Evolutionary conservation across 331 rosid genomes (phyloP).

Genomic region (Pyrus hybrid): DNA sequence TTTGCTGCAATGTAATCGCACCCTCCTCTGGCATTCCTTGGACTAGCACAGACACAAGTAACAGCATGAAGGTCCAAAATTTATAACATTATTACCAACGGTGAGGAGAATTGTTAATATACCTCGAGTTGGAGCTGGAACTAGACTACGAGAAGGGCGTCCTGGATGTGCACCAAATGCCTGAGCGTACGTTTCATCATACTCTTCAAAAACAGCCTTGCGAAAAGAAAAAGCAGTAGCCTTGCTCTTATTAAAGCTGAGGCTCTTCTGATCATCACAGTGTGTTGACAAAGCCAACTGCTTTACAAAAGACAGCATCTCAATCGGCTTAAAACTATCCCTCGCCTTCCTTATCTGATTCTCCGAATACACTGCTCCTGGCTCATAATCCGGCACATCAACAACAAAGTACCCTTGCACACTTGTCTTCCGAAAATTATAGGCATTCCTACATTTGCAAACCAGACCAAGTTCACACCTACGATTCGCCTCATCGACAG

Average conservation of each 20-base stretch:
- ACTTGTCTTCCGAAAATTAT: conserved; percentile 41
- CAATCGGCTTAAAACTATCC: conserved; percentile 47
- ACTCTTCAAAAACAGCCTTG: conserved; percentile 68
- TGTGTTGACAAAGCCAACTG: conserved; percentile 57
- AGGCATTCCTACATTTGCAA: conserved; percentile 64
- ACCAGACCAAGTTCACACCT: conserved; percentile 62
- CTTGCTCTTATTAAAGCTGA: conserved; percentile 46
- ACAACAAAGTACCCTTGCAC: conserved; percentile 61
- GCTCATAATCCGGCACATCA: conserved; percentile 81
- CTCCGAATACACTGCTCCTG: conserved; percentile 60
- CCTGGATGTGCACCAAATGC: conserved; percentile 66
- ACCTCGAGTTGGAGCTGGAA: conserved; percentile 40
- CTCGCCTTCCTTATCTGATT: conserved; percentile 57
- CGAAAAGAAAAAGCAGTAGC: conserved; percentile 56
- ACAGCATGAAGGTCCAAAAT: background rate
- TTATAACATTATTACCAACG: background rate
- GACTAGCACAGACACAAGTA: background rate
- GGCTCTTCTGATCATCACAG: conserved; percentile 34
- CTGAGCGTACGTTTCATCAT: conserved; percentile 92
- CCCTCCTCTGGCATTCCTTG: background rate
- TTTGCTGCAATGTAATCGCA: background rate
- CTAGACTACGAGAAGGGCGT: conserved; percentile 39
- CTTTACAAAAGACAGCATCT: conserved; percentile 56
- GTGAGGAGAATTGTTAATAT: conserved; percentile 9
- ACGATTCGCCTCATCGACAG: conserved; percentile 74